Evolutionary conservation across 2,329 filamentous ascomycete species (phyloP), one percentile per base, ranked within the genome.

Genomic region (Phialophora chinensis): DNA sequence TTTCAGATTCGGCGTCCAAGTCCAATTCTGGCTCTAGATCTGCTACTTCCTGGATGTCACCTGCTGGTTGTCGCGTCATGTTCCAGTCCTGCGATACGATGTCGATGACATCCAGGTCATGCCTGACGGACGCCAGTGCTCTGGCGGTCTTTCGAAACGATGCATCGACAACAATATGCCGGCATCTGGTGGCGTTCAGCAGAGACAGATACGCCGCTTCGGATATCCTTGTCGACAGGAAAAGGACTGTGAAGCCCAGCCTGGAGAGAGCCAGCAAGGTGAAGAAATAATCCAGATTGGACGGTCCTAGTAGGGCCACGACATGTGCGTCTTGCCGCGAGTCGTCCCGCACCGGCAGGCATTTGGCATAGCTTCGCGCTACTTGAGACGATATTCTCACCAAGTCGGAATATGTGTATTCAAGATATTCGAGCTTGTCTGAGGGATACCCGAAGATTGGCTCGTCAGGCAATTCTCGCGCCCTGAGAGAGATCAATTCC

Each of bases 201-300:
- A 72, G 60, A 25, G 62, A 66, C 49, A 79, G 74, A 66, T 85
- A 83, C 4, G 86, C 86, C 60, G 81, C 79, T 2, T 79, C 78
- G 1, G 85, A 80, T 2, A 87, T 78, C 6, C 86, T 77, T 1
- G 83, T 85, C 0, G 85, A 87, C 1, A 88, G 77, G 38, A 87
- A 80, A 1, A 88, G 75, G 2, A 82, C 78, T 0, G 84, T 82
- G 75, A 85, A 85, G 8, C 86, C 86, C 12, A 88, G 76, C 66
- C 85, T 82, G 31, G 80, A 82, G 56, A 88, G 72, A 0, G 84
- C 86, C 53, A 87, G 52, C 12, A 66, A 35, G 20, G 70, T 65
- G 23, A 72, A 58, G 23, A 69, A 52, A 12, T 66, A 66, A 25
- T 71, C 70, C 23, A 71, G 56, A 29, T 63, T 63, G 8, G 70